Percentiles rank a stretch among this genome's conserved stretches.
These are phyloP conservation scores for Boletus vinaceobasis DNA, from an alignment of 768 basidiomycete genomes.

Conservation along the genomic window DNA sequence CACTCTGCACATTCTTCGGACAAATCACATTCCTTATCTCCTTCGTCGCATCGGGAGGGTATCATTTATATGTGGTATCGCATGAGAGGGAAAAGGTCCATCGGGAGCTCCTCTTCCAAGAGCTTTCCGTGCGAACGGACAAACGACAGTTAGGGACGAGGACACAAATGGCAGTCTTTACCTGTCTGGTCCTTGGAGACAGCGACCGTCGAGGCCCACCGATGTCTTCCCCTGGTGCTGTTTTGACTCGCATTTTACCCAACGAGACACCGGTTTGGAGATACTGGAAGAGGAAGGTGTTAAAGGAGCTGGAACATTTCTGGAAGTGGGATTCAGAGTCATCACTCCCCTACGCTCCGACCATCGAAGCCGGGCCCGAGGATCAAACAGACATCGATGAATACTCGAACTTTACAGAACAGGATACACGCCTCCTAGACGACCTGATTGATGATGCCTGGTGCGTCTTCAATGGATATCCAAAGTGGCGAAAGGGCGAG, in stretches of 20 bases:
- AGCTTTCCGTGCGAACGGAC: constrained; percentile 7
- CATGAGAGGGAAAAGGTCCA: constrained; percentile 30
- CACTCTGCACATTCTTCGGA: constrained; percentile 30
- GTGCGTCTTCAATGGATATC: constrained; percentile 19
- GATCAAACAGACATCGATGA: constrained; percentile 8
- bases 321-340: neutral
- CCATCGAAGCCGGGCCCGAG: constrained; percentile 10
- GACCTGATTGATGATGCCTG: constrained; percentile 23
- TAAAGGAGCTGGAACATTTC: constrained; percentile 14
- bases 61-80: constrained; percentile 30
- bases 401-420: neutral
- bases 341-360: constrained; percentile 8
- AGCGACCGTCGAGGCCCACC: neutral
- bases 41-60: constrained; percentile 29
- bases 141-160: constrained; percentile 21
- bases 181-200: constrained; percentile 21
- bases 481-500: constrained; percentile 7
- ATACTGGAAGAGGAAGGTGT: constrained; percentile 25
- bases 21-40: constrained; percentile 30
- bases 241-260: constrained; percentile 20
- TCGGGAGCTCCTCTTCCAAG: constrained; percentile 12
- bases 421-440: constrained; percentile 9
- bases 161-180: constrained; percentile 29
- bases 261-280: constrained; percentile 29
- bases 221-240: neutral